These are phyloP conservation scores for Teratosphaeria nubilosa DNA, from an alignment of 2,329 filamentous ascomycete species.

Conservation along the genomic window DNA sequence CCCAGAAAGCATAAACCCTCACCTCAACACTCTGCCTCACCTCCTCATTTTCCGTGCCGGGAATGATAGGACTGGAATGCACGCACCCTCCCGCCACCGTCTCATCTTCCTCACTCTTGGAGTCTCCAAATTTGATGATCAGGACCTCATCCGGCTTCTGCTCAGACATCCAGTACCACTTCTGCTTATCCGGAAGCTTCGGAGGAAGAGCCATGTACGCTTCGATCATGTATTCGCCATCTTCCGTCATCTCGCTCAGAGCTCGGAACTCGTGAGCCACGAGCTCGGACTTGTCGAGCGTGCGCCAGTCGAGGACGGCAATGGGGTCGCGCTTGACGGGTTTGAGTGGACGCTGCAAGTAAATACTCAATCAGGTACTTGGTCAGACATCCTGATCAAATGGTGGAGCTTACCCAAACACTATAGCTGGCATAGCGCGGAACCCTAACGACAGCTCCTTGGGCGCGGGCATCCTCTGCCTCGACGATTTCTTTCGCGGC, in stretches of 20 bases:
- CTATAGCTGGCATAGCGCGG: conserved; percentile 1
- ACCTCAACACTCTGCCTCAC: conserved; percentile 4
- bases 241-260: not conserved
- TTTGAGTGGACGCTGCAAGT: not conserved
- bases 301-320: conserved; percentile 2
- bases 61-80: conserved; percentile 2
- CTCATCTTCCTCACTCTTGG: not conserved
- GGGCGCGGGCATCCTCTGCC: not conserved
- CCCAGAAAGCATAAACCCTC: conserved; percentile 2
- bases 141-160: conserved; percentile 2
- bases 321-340: conserved; percentile 2
- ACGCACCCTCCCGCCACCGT: not conserved
- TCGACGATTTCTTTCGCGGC: conserved; percentile 1
- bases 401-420: not conserved
- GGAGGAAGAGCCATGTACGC: not conserved
- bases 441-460: not conserved
- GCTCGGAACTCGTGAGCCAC: conserved; percentile 1
- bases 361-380: not conserved
- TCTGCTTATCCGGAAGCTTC: not conserved
- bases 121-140: conserved; percentile 3
- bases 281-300: not conserved
- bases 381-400: too few species aligned
- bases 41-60: conserved; percentile 1
- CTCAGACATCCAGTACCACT: conserved; percentile 2
- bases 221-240: conserved; percentile 4